These are phyloP conservation scores for Pyrenopolyporus hunteri DNA, from an alignment of 495 filamentous ascomycete species.

Conservation along the genomic window DNA sequence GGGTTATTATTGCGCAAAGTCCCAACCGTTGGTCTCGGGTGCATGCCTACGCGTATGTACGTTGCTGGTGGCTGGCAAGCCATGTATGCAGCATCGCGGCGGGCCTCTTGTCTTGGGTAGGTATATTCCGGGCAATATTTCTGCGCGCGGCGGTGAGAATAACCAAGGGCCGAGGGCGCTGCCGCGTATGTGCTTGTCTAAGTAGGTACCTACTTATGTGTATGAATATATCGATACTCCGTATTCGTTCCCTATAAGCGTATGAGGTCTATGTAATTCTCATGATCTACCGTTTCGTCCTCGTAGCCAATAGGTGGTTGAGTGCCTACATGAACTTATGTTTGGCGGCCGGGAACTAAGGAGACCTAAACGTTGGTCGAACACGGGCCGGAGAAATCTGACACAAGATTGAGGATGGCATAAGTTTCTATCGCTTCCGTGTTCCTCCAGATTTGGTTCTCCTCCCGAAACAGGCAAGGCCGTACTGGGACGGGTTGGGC, in stretches of 20 bases:
- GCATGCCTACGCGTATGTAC: background rate
- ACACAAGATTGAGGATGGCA: slow-evolving; percentile 17
- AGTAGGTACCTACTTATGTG: no score
- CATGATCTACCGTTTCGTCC: background rate
- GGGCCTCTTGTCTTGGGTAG: background rate
- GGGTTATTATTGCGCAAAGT: background rate
- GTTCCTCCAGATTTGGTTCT: background rate
- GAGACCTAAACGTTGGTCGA: slow-evolving; percentile 6
- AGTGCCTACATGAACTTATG: background rate
- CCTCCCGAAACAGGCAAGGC: slow-evolving; percentile 14
- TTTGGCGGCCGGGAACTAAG: no score
- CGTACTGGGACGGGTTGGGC: slow-evolving; percentile 7
- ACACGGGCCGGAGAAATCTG: slow-evolving; percentile 20
- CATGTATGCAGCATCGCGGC: background rate
- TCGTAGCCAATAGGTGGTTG: background rate
- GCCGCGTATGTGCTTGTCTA: no score
- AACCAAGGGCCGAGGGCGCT: no score
- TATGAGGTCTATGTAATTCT: background rate
- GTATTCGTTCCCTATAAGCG: background rate
- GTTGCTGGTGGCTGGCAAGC: background rate
- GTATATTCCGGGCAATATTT: background rate
- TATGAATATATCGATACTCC: no score
- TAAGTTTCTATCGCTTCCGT: background rate
- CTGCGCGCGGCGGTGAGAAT: background rate
- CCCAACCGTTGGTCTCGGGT: slow-evolving; percentile 6